These are phyloP conservation scores for Scutellaria galericulata DNA, from an alignment of 257 asterid genomes.

Conservation along the genomic window DNA sequence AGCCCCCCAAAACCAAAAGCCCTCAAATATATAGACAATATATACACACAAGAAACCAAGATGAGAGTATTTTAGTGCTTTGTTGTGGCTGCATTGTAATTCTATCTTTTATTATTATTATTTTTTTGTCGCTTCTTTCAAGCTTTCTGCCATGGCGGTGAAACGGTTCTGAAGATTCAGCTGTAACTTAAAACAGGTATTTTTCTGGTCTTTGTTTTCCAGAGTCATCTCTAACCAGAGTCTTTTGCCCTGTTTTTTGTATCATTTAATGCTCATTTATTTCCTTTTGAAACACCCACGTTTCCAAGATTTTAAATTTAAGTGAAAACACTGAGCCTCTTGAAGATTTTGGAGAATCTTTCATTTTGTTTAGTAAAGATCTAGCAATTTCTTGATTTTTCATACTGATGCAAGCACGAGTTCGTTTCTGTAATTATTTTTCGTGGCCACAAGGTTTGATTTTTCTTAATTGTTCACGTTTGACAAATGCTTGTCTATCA, in stretches of 20 bases:
- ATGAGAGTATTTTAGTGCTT: constrained; percentile 11
- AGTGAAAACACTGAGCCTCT: neutral
- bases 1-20: neutral
- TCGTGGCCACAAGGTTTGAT: constrained; percentile 37
- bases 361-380: constrained; percentile 13
- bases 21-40: neutral
- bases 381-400: neutral
- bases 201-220: constrained; percentile 6
- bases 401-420: constrained; percentile 9
- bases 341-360: neutral
- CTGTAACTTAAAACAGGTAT: constrained; percentile 33
- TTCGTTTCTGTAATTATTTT: constrained; percentile 4
- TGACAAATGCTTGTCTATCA: constrained; percentile 16
- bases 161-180: constrained; percentile 24
- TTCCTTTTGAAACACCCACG: constrained; percentile 24
- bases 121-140: constrained; percentile 13
- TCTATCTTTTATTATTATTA: neutral
- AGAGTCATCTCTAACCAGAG: neutral
- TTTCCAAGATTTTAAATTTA: constrained; percentile 22
- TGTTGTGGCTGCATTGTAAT: constrained; percentile 28
- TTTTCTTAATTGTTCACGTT: constrained; percentile 9
- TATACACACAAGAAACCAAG: neutral
- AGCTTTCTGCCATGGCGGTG: constrained; percentile 36
- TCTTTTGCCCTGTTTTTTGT: neutral
- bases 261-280: constrained; percentile 8